Conservation (phyloP, 306 rosid species). For the Phaseolus lunatus region DNA sequence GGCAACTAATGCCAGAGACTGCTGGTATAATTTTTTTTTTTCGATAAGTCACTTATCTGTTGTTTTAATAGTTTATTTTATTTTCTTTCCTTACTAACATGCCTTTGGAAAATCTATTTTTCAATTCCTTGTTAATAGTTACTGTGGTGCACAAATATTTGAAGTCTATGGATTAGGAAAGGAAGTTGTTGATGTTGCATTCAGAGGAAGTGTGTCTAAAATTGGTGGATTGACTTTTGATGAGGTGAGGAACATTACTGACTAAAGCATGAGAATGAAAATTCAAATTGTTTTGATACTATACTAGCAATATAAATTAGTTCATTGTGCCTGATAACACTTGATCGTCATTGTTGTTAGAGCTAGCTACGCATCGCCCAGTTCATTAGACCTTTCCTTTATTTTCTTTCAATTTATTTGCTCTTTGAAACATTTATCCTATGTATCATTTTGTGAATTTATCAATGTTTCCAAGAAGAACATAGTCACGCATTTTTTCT, state of each 20-base stretch:
- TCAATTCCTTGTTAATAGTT: slow-evolving; percentile 60
- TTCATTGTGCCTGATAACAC: slow-evolving; percentile 14
- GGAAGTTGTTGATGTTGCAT: slow-evolving; percentile 90
- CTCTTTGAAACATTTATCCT: not conserved
- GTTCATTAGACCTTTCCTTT: not conserved
- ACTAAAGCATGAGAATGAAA: slow-evolving; percentile 39
- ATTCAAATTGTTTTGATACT: slow-evolving; percentile 14
- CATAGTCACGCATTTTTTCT: not conserved
- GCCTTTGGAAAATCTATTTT: slow-evolving; percentile 43
- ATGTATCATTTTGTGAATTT: too few species aligned
- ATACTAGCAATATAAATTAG: slow-evolving; percentile 11
- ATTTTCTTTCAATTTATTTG: not conserved
- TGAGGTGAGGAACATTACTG: slow-evolving; percentile 71
- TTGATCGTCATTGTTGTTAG: not conserved
- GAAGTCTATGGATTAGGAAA: slow-evolving; percentile 94
- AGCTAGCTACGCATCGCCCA: not conserved
- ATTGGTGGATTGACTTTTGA: slow-evolving; percentile 96
- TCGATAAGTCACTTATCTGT: slow-evolving; percentile 20
- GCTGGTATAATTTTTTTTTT: not conserved
- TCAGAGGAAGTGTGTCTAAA: slow-evolving; percentile 88
- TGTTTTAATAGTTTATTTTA: slow-evolving; percentile 26
- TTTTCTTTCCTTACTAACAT: slow-evolving; percentile 24
- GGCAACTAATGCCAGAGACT: not conserved
- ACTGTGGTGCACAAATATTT: slow-evolving; percentile 98
- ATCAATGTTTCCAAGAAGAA: not conserved